Conservation (phyloP, 1,139 yeast species). For the Scheffersomyces illinoinensis region DNA sequence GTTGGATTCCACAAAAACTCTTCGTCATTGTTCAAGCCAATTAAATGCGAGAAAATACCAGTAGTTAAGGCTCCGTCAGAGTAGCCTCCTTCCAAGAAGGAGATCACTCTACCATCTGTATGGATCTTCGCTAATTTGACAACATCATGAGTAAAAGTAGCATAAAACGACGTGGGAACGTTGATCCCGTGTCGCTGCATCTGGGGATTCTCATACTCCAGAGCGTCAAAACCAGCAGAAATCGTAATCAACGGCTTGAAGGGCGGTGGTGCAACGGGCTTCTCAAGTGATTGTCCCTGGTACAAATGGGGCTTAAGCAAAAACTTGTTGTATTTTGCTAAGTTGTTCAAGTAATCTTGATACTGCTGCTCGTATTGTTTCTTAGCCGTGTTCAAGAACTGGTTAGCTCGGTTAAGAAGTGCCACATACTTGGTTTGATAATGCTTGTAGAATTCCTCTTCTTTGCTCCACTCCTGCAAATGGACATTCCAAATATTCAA, state of each 20-base stretch:
- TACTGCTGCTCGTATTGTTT: slow-evolving; percentile 43
- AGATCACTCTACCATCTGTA: slow-evolving; percentile 62
- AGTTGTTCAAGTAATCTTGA: slow-evolving; percentile 29
- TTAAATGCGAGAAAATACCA: slow-evolving; percentile 77
- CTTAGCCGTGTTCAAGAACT: slow-evolving; percentile 57
- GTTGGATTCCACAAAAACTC: slow-evolving; percentile 59
- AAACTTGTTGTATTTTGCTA: slow-evolving; percentile 30
- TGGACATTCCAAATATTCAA: slow-evolving; percentile 86
- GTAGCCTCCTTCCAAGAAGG: slow-evolving; percentile 85
- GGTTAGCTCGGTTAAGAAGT: slow-evolving; percentile 66
- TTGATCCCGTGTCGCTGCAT: slow-evolving; percentile 88
- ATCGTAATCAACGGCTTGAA: slow-evolving; percentile 72
- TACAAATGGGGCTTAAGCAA: slow-evolving; percentile 32
- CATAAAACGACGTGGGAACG: slow-evolving; percentile 80
- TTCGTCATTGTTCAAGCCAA: slow-evolving; percentile 55
- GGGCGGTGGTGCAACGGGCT: slow-evolving; percentile 45
- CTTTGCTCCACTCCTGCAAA: slow-evolving; percentile 62
- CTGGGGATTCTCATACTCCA: slow-evolving; percentile 75
- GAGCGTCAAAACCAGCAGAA: slow-evolving; percentile 89
- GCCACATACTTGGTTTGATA: slow-evolving; percentile 65
- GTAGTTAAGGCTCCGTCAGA: slow-evolving; percentile 82
- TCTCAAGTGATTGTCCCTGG: slow-evolving; percentile 20
- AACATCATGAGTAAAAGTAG: slow-evolving; percentile 72
- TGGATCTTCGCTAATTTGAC: slow-evolving; percentile 63
- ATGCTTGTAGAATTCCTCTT: slow-evolving; percentile 63